These are phyloP conservation scores for Raffaelea albimanens DNA, from an alignment of 2,329 filamentous ascomycete genomes.

Conservation along the genomic window DNA sequence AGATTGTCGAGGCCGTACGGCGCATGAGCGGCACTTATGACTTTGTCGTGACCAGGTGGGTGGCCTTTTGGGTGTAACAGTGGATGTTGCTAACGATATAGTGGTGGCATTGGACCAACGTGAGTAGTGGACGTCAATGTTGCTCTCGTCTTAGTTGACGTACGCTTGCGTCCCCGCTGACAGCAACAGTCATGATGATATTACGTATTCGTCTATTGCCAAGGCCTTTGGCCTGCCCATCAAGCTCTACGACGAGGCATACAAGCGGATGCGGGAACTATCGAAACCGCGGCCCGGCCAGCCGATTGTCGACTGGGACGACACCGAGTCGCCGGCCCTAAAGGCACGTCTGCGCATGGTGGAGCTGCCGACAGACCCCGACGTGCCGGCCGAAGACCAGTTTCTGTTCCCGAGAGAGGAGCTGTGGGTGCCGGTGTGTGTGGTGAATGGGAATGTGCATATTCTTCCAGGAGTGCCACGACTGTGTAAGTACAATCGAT, in stretches of 20 bases:
- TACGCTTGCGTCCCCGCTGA: slow-evolving; percentile 11
- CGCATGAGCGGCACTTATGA: slow-evolving; percentile 88
- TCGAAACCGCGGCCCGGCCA: slow-evolving; percentile 65
- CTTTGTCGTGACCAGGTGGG: slow-evolving; percentile 76
- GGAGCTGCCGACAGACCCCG: slow-evolving; percentile 67
- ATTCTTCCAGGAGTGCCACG: slow-evolving; percentile 85
- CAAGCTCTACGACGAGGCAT: slow-evolving; percentile 66
- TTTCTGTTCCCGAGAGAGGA: slow-evolving; percentile 70
- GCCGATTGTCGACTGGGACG: slow-evolving; percentile 75
- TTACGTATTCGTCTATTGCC: slow-evolving; percentile 90
- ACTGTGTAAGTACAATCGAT: slow-evolving; percentile 44
- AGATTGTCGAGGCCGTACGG: slow-evolving; percentile 78
- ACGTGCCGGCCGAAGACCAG: slow-evolving; percentile 56
- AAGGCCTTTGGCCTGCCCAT: slow-evolving; percentile 75
- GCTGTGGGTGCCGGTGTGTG: slow-evolving; percentile 81
- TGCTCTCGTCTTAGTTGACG: neutral
- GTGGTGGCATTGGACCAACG: slow-evolving; percentile 93
- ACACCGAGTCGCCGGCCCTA: slow-evolving; percentile 59
- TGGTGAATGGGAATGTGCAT: slow-evolving; percentile 89
- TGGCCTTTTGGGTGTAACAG: neutral
- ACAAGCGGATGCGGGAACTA: slow-evolving; percentile 73
- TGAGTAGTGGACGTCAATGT: slow-evolving; percentile 31
- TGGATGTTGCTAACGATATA: slow-evolving; percentile 15
- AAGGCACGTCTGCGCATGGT: slow-evolving; percentile 88
- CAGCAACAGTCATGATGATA: slow-evolving; percentile 75